These are phyloP conservation scores for button mushroom (Agaricus bisporus) DNA, from an alignment of 768 basidiomycete species.

Conservation along the genomic window DNA sequence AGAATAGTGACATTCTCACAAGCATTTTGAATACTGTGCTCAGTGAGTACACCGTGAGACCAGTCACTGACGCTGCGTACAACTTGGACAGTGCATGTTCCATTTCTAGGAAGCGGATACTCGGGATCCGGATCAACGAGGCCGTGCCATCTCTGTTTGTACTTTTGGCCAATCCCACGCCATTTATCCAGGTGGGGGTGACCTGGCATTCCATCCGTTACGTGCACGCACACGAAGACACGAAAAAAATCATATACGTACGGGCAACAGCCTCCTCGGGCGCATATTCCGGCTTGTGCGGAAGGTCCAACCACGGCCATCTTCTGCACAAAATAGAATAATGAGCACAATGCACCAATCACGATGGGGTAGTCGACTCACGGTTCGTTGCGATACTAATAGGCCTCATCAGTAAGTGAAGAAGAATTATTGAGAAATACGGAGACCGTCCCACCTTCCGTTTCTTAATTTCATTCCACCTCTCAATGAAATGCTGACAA, in stretches of 20 bases:
- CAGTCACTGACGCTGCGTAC: conserved; percentile 88
- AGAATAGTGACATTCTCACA: conserved; percentile 42
- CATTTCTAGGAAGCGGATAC: conserved; percentile 38
- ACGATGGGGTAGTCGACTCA: conserved; percentile 23
- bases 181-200: conserved; percentile 70
- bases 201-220: conserved; percentile 18
- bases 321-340: conserved; percentile 4
- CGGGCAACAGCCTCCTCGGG: conserved; percentile 66
- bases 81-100: conserved; percentile 69
- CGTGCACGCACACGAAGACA: neutral
- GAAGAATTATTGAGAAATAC: neutral
- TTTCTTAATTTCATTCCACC: conserved; percentile 88
- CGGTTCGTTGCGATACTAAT: conserved; percentile 40
- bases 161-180: conserved; percentile 48
- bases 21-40: conserved; percentile 90
- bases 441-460: conserved; percentile 45
- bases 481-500: conserved; percentile 87
- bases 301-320: conserved; percentile 67
- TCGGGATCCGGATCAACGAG: conserved; percentile 30
- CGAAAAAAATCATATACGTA: conserved; percentile 17
- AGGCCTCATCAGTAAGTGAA: neutral
- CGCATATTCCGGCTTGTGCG: conserved; percentile 56
- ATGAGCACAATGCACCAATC: neutral
- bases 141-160: conserved; percentile 61
- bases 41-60: conserved; percentile 88